A percentile compares a stretch with the other conserved stretches of the same genome.
Evolutionary conservation across 2,329 filamentous ascomycete species (phyloP).

Genomic region (Chrysosporium keratinophilum): DNA sequence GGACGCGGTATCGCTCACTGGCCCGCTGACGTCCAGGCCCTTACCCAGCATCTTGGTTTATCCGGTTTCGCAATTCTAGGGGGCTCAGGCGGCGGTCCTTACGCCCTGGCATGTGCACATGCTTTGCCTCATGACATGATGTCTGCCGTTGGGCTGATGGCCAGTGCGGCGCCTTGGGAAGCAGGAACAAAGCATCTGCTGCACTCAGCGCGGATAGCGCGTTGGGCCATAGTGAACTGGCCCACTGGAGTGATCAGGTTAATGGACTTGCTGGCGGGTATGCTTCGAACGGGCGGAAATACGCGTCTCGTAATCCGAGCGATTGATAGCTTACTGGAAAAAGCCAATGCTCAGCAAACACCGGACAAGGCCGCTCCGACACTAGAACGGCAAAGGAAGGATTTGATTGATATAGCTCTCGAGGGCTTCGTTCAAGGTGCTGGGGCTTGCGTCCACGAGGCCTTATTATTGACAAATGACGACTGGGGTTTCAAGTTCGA

Average conservation of each 20-base stretch:
- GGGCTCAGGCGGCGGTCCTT: constrained; percentile 40
- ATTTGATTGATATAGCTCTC: constrained; percentile 16
- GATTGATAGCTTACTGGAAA: constrained; percentile 22
- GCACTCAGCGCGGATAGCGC: constrained; percentile 11
- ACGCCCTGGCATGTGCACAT: constrained; percentile 39
- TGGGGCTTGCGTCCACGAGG: constrained; percentile 21
- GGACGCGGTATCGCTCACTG: constrained; percentile 33
- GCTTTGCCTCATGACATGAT: constrained; percentile 27
- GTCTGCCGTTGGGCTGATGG: constrained; percentile 31
- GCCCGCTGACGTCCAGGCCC: constrained; percentile 34
- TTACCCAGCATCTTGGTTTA: constrained; percentile 35
- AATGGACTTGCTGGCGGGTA: constrained; percentile 17
- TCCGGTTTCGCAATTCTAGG: constrained; percentile 37
- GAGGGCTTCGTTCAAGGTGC: constrained; percentile 24
- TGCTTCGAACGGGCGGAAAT: constrained; percentile 17
- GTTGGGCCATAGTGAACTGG: constrained; percentile 18
- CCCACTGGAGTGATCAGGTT: constrained; percentile 19
- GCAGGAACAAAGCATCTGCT: constrained; percentile 25
- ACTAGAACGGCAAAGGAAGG: constrained; percentile 8
- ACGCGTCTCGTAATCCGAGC: constrained; percentile 16
- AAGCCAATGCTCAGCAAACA: constrained; percentile 2
- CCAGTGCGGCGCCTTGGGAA: constrained; percentile 29
- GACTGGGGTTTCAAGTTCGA: constrained; percentile 25
- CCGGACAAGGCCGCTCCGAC: background rate
- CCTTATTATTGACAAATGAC: constrained; percentile 20